These are phyloP conservation scores for Cyberlindnera mycetangii DNA, from an alignment of 805 yeast species.

Conservation along the genomic window DNA sequence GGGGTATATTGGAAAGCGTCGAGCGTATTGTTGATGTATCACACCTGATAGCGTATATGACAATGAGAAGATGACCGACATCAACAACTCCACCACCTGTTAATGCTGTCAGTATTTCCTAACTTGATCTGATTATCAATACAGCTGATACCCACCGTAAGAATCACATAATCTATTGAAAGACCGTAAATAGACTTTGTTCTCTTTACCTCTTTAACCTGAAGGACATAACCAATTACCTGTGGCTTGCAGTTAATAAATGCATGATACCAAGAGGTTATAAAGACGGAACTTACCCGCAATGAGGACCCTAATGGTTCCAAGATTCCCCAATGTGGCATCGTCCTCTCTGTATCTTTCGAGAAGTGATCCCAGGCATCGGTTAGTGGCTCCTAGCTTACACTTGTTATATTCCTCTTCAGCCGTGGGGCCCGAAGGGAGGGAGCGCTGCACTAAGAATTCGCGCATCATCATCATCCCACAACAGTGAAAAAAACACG, in stretches of 20 bases:
- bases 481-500: neutral
- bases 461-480: neutral
- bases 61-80: neutral
- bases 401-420: too few species aligned
- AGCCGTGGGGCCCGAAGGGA: neutral
- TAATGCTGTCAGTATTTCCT: neutral
- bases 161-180: conserved; percentile 33
- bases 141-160: conserved; percentile 16
- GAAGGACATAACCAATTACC: conserved; percentile 1
- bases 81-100: conserved; percentile 5
- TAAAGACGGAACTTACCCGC: neutral
- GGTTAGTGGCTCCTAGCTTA: too few species aligned
- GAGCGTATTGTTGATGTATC: conserved; percentile 26
- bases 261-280: neutral
- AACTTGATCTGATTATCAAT: neutral
- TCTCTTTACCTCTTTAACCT: conserved; percentile 24
- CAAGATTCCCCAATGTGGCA: neutral
- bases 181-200: conserved; percentile 36
- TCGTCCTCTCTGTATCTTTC: neutral
- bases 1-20: conserved; percentile 36
- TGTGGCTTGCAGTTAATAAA: neutral
- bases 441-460: neutral
- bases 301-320: neutral
- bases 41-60: conserved; percentile 4
- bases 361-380: too few species aligned